phyloP scores from a whole-genome alignment of 305 asterid species.

The Rubia balearica region DNA sequence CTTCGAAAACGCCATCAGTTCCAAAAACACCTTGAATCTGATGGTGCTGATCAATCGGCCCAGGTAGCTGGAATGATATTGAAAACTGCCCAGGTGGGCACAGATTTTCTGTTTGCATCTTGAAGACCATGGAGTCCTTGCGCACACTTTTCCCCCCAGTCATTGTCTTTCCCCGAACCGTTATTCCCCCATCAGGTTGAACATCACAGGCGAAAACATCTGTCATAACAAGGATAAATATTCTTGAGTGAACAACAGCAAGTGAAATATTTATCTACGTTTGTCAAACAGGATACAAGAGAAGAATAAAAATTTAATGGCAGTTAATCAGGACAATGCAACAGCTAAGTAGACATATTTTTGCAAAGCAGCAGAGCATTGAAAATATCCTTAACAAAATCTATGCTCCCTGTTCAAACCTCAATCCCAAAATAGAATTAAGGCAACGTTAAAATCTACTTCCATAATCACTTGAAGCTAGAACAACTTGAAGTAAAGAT shows the following conservation, averaged over 20 bases:
- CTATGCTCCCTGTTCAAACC: background rate
- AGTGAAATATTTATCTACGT: background rate
- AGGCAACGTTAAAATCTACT: background rate
- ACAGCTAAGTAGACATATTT: background rate
- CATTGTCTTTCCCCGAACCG: constrained; percentile 23
- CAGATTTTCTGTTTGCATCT: constrained; percentile 34
- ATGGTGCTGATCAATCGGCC: constrained; percentile 31
- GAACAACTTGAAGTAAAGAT: background rate
- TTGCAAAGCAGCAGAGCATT: background rate
- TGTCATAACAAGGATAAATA: constrained; percentile 14
- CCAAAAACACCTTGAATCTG: constrained; percentile 25
- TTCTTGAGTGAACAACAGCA: constrained; percentile 7
- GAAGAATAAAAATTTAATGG: background rate
- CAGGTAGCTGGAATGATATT: constrained; percentile 37
- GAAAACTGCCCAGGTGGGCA: constrained; percentile 41
- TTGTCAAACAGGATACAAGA: constrained; percentile 1
- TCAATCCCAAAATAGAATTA: background rate
- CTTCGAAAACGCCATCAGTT: constrained; percentile 42
- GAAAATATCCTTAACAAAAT: background rate
- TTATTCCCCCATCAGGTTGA: constrained; percentile 28
- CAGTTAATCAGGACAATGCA: background rate
- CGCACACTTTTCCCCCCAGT: constrained; percentile 26
- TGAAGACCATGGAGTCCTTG: constrained; percentile 25
- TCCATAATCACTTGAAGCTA: background rate
- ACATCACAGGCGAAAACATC: constrained; percentile 29